These are phyloP conservation scores for Chaetomium cochliodes DNA, from an alignment of 495 filamentous ascomycete genomes.

Conservation along the genomic window DNA sequence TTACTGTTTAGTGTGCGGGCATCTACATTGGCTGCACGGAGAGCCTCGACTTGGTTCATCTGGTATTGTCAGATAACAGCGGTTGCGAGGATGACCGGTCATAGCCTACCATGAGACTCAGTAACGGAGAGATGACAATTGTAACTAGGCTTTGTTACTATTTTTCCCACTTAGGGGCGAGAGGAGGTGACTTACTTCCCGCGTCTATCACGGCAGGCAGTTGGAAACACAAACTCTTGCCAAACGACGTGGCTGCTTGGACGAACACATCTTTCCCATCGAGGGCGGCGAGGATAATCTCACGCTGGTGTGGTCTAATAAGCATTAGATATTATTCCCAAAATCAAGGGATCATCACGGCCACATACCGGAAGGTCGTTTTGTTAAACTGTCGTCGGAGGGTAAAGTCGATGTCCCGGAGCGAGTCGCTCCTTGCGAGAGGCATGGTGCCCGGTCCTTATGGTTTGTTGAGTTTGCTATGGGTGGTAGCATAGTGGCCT, in stretches of 20 bases:
- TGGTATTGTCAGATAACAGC: conserved; percentile 31
- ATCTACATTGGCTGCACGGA: conserved; percentile 69
- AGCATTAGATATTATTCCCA: neutral
- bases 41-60: conserved; percentile 87
- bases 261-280: conserved; percentile 89
- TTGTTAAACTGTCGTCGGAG: conserved; percentile 81
- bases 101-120: conserved; percentile 78
- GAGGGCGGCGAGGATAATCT: conserved; percentile 79
- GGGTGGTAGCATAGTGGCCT: neutral
- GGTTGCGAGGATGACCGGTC: neutral
- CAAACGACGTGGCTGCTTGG: conserved; percentile 94
- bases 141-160: conserved; percentile 57
- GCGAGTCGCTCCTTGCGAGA: conserved; percentile 45
- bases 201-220: conserved; percentile 83
- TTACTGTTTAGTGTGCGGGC: conserved; percentile 87
- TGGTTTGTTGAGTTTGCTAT: too few species aligned
- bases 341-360: too few species aligned
- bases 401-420: conserved; percentile 78
- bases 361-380: conserved; percentile 61
- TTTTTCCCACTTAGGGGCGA: too few species aligned
- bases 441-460: conserved; percentile 36
- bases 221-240: conserved; percentile 93
- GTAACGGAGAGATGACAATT: conserved; percentile 83
- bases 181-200: conserved; percentile 62
- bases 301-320: conserved; percentile 73